Base-by-base conservation (phyloP, 495 filamentous ascomycete genomes). In the Talaromyces proteolyticus region DNA sequence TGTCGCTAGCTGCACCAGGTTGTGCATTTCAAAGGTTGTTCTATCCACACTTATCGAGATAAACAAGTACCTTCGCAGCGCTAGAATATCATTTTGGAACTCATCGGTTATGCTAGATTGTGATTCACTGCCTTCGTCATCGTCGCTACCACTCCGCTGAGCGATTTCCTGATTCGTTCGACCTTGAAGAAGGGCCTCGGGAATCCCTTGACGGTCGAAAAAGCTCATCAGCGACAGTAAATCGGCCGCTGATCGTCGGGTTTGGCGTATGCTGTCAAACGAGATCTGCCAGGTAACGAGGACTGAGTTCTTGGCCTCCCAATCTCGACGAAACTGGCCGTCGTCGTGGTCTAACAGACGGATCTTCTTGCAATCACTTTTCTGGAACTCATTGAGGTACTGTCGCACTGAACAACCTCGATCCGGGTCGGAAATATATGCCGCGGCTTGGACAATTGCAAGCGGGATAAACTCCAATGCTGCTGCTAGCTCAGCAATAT, bases 261-360 rank as follows among this genome's bases (percentile, higher is more conserved):
- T 55, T 40, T 57, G 4, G 6, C 51, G 60, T 21, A 78, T 68
- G 51, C 73, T 39, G 11, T 75, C 60, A 48, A 77, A 79, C 17
- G 66, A 74, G 38, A 76, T 70, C 43, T 72, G 65, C 69, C 64
- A 76, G 12, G 69, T 76, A 18, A 60, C 51, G 22, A 75, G 55
- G 41, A 77, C 69, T 12, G 67, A 69, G 47, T 74, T 76, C 22
- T 59, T 54, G 3, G 64, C 64, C 42, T 64, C 53, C 29, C 38
- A 14, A 47, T 77, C 75, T 57, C 74, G 56, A 25, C 70, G 63
- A 23, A 60, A 50, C 4, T 76, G 52, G 16, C 54, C 58, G 6
- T 39, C 52, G 23, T 74, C 57, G n/a, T 58, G 50, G 41, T 68
- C 47, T 8, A 78, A 54, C 76, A 63, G 50, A 50, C 59, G 20